These are phyloP conservation scores for Zygosaccharomyces gambellarensis DNA, from an alignment of 805 yeast genomes.

Conservation along the genomic window DNA sequence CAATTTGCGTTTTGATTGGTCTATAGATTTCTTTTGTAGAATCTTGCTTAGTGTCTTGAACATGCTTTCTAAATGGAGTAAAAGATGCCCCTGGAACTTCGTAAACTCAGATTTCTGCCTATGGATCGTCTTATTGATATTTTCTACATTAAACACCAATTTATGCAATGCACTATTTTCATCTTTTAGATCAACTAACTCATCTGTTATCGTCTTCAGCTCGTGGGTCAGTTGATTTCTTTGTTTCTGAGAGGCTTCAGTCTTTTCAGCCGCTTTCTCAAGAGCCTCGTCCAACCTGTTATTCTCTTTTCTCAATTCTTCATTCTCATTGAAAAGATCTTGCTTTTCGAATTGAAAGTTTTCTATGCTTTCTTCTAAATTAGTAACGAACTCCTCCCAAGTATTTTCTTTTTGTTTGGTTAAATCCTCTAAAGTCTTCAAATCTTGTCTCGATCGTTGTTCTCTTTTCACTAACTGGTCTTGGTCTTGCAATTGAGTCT, in stretches of 20 bases:
- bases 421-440: constrained; percentile 16
- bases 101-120: constrained; percentile 33
- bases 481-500: constrained; percentile 7
- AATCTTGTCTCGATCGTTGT: constrained; percentile 12
- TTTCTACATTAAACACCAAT: constrained; percentile 20
- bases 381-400: constrained; percentile 23
- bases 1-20: constrained; percentile 53
- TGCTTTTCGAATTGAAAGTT: constrained; percentile 11
- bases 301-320: constrained; percentile 20
- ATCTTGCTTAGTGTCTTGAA: constrained; percentile 48
- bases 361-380: constrained; percentile 16
- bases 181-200: constrained; percentile 18
- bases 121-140: constrained; percentile 18
- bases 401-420: constrained; percentile 21
- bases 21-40: constrained; percentile 53
- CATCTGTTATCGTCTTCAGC: constrained; percentile 9
- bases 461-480: constrained; percentile 9
- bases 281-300: constrained; percentile 29
- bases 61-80: constrained; percentile 46
- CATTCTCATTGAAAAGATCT: constrained; percentile 9
- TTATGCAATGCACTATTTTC: constrained; percentile 27
- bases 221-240: constrained; percentile 12
- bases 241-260: constrained; percentile 13
- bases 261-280: constrained; percentile 12
- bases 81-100: constrained; percentile 40